Evolutionary conservation across 2,329 filamentous ascomycete species (phyloP).

Genomic region (Cryoendolithus antarcticus): DNA sequence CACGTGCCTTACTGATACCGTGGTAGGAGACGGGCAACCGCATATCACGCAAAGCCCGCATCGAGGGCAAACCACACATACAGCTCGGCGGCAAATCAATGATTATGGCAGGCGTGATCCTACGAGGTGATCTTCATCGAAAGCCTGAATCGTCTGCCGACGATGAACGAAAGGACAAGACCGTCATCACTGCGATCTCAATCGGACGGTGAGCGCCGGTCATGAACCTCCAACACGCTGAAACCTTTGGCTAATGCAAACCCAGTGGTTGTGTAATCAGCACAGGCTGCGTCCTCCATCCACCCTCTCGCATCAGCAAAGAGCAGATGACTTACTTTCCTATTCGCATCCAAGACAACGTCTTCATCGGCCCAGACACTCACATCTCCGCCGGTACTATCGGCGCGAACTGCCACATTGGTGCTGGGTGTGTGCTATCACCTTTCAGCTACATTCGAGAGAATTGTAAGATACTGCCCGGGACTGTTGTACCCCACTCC

Average conservation of each 20-base stretch:
- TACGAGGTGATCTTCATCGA: conserved; percentile 73
- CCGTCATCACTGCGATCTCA: conserved; percentile 51
- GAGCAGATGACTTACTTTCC: conserved; percentile 69
- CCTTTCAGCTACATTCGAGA: conserved; percentile 90
- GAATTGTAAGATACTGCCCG: conserved; percentile 76
- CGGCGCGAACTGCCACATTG: conserved; percentile 77
- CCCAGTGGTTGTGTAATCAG: conserved; percentile 78
- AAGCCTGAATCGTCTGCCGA: conserved; percentile 16
- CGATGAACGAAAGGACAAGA: conserved; percentile 10
- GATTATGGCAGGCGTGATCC: conserved; percentile 87
- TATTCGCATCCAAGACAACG: conserved; percentile 86
- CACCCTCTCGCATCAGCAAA: conserved; percentile 71
- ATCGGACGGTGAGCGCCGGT: conserved; percentile 45
- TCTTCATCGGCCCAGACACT: conserved; percentile 60
- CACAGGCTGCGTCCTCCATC: conserved; percentile 63
- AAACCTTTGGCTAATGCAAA: neutral
- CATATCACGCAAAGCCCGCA: conserved; percentile 79
- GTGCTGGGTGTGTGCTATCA: conserved; percentile 61
- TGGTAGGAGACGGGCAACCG: conserved; percentile 91
- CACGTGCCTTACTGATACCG: neutral
- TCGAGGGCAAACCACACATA: conserved; percentile 94
- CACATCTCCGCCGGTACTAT: conserved; percentile 75
- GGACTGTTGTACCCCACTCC: conserved; percentile 67
- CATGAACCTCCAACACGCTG: neutral
- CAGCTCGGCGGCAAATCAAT: conserved; percentile 90